Conservation (phyloP, 2,329 filamentous ascomycete species). For the Fusarium sp. region DNA sequence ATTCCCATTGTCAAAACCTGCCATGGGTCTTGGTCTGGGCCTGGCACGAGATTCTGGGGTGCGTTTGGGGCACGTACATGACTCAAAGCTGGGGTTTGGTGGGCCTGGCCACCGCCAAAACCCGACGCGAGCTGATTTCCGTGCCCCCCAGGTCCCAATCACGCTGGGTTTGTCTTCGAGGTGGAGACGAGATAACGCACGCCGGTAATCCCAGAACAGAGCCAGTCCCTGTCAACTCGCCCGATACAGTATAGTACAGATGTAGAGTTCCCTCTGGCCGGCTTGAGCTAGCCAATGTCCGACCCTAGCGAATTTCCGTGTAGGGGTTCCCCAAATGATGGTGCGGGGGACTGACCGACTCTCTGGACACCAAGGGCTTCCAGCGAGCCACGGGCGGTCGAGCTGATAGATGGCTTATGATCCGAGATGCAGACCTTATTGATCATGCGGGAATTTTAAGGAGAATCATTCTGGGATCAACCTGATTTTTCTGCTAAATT, state of each 20-base stretch:
- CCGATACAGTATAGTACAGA: neutral
- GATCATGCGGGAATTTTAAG: neutral
- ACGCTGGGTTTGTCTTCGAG: neutral
- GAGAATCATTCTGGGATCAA: neutral
- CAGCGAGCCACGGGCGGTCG: neutral
- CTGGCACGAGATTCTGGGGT: neutral
- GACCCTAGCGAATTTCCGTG: constrained; percentile 12
- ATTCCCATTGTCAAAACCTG: neutral
- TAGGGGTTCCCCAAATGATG: neutral
- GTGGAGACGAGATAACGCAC: neutral
- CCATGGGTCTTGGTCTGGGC: neutral
- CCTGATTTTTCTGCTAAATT: neutral
- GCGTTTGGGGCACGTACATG: neutral
- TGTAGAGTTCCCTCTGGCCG: neutral
- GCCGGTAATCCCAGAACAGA: too few species aligned
- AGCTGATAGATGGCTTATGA: neutral
- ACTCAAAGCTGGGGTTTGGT: neutral
- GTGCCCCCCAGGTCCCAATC: neutral
- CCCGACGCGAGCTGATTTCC: neutral
- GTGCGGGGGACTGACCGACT: neutral
- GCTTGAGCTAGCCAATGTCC: neutral
- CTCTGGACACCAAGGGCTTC: neutral
- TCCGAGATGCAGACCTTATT: neutral
- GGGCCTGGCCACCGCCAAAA: neutral
- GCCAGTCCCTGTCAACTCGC: neutral